These are phyloP conservation scores for Vitis labrusca DNA, from an alignment of 164 flowering plant species.

Conservation along the genomic window DNA sequence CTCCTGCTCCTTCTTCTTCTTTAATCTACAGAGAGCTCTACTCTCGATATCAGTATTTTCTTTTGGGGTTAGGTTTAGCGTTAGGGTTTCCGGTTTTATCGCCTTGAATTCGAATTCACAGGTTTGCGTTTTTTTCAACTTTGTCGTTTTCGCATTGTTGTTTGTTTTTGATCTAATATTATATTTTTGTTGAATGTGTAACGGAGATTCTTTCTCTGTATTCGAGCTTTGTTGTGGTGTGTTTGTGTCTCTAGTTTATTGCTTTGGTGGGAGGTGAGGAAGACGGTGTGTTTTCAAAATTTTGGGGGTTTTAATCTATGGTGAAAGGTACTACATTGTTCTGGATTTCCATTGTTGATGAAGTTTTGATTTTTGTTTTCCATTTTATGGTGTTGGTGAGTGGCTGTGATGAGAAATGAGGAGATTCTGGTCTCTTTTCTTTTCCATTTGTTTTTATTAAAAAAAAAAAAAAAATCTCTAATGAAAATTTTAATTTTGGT, in stretches of 20 bases:
- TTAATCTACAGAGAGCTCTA: constrained; percentile 6
- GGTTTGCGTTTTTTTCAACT: too few relatives aligned
- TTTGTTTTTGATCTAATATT: background rate
- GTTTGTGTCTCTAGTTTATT: background rate
- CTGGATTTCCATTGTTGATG: background rate
- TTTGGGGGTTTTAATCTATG: background rate
- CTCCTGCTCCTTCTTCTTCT: background rate
- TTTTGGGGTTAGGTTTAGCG: constrained; percentile 12
- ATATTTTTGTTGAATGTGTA: background rate
- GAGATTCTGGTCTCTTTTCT: background rate
- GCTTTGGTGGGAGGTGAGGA: background rate
- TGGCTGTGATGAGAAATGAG: background rate
- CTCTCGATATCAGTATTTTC: background rate
- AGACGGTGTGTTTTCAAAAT: background rate
- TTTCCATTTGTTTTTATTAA: background rate
- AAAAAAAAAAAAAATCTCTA: background rate
- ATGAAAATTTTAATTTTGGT: background rate
- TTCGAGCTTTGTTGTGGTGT: background rate
- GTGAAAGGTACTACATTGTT: background rate
- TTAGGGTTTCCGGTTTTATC: too few relatives aligned
- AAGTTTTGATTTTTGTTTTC: background rate
- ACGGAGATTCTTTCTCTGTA: background rate
- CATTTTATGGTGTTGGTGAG: background rate
- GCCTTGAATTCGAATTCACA: too few relatives aligned
- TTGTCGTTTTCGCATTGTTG: background rate